Percentiles rank a stretch among this genome's conserved stretches.
These are phyloP conservation scores for Acanthamoeba sp. DNA, from an alignment of 208 protist species.

Conservation along the genomic window DNA sequence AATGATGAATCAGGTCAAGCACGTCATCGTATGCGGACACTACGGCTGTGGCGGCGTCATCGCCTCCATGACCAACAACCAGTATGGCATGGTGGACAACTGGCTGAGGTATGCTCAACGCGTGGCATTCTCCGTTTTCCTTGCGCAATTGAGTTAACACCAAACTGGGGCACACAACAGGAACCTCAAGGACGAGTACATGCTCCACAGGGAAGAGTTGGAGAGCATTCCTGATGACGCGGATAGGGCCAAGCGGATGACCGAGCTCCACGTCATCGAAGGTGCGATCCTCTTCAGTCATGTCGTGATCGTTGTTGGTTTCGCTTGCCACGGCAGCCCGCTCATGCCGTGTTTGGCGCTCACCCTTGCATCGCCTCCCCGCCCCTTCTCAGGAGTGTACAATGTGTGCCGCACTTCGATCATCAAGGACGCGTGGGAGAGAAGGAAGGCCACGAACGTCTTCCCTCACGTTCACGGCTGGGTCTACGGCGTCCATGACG, in stretches of 20 bases:
- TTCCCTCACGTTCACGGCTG: slow-evolving; percentile 76
- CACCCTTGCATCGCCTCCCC: not conserved
- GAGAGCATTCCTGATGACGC: slow-evolving; percentile 57
- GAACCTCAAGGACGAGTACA: slow-evolving; percentile 80
- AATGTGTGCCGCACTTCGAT: slow-evolving; percentile 77
- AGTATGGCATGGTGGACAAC: slow-evolving; percentile 80
- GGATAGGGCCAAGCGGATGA: slow-evolving; percentile 24
- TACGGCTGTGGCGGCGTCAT: slow-evolving; percentile 95
- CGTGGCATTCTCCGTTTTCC: no score
- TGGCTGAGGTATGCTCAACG: slow-evolving; percentile 64
- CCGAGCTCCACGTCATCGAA: slow-evolving; percentile 81
- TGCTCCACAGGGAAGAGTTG: slow-evolving; percentile 78
- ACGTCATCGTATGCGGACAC: slow-evolving; percentile 96
- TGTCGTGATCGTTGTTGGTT: not conserved
- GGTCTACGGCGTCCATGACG: slow-evolving; percentile 74
- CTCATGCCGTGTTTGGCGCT: not conserved
- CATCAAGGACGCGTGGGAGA: slow-evolving; percentile 73
- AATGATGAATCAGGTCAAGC: slow-evolving; percentile 84
- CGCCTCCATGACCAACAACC: slow-evolving; percentile 75
- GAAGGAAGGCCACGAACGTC: not conserved
- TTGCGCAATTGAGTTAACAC: no score
- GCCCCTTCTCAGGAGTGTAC: not conserved
- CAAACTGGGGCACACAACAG: not conserved
- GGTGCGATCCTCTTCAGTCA: not conserved
- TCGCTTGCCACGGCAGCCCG: no score